Percentiles rank a stretch among this genome's conserved stretches.
Conservation (phyloP, 169 alveolate genomes). For the Plasmodium gonderi region DNA sequence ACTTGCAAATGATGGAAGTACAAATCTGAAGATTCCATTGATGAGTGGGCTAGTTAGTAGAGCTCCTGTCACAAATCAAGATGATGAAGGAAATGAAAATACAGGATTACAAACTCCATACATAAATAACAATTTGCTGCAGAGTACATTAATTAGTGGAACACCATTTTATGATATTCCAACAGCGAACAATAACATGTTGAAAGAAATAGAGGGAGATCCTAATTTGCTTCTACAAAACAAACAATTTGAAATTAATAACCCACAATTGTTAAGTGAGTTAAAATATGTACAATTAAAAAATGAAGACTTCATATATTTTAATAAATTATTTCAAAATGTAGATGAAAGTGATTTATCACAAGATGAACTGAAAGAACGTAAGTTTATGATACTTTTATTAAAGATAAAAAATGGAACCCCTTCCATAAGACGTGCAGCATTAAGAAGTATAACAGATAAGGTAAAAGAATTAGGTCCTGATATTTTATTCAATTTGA, state of each 20-base stretch:
- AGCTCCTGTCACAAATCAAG: background rate
- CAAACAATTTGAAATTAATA: constrained; percentile 68
- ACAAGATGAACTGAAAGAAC: constrained; percentile 95
- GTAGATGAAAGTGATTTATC: constrained; percentile 95
- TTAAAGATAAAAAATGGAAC: constrained; percentile 98
- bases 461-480: constrained; percentile 99
- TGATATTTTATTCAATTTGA: constrained; percentile 95
- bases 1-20: too few species aligned
- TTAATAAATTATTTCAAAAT: constrained; percentile 90
- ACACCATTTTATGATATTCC: constrained; percentile 54
- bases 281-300: constrained; percentile 90
- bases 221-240: constrained; percentile 24
- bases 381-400: constrained; percentile 94
- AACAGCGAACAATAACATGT: background rate
- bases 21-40: constrained; percentile 32
- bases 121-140: background rate
- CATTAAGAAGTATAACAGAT: constrained; percentile 95
- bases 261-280: constrained; percentile 52
- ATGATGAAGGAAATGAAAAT: background rate
- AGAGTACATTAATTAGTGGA: constrained; percentile 38
- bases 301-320: constrained; percentile 93
- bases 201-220: constrained; percentile 32
- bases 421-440: constrained; percentile 97
- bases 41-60: constrained; percentile 30
- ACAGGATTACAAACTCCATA: background rate